Base-by-base conservation (phyloP, 208 protist genomes). In the Herpetomonas tarakana region DNA sequence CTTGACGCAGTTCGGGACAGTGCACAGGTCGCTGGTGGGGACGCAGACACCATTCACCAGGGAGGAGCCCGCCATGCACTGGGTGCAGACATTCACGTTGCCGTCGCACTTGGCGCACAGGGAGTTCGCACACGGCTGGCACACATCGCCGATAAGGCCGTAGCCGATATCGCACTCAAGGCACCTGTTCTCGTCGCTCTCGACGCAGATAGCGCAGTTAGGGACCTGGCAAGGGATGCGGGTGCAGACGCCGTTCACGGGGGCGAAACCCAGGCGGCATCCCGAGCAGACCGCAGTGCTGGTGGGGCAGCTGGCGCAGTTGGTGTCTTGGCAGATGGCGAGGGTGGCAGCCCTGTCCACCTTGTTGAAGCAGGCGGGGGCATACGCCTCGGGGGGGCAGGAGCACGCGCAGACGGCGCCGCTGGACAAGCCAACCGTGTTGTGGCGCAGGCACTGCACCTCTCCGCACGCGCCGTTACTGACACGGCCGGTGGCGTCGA, bases 211-310 rank as follows among this genome's bases (percentile, higher is more conserved):
- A n/a, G n/a, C n/a, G n/a, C n/a, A n/a, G 47, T 63, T 2, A 16
- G 45, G 16, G 29, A 25, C 60, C 24, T 19, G 16, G 21, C 60
- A 65, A 14, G 0, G 1, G 51, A 24, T 24, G 45, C 60, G n/a
- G n/a, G n/a, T n/a, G n/a, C n/a, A 65, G n/a, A 11, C 24, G 14
- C 51, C 51, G 28, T 65, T 52, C 24, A 65, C 60, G 60, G 58
- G 60, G 39, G 38, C 39, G 60, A 52, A 58, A 39, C 60, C 51
- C 21, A 16, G 24, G 7, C 3, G 4, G 52, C 61, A 66, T 38
- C 24, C 12, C 11, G 52, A 26, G 61, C 61, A 66, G 2, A n/a
- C 19, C 50, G 19, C n/a, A 0, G 35, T 12, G 38, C 18, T 25
- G 38, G 31, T n/a, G 60, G 49, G 50, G 60, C 50, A 65, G 35